phyloP scores from a whole-genome alignment of 305 asterid genomes.

The Fraxinus sp. region DNA sequence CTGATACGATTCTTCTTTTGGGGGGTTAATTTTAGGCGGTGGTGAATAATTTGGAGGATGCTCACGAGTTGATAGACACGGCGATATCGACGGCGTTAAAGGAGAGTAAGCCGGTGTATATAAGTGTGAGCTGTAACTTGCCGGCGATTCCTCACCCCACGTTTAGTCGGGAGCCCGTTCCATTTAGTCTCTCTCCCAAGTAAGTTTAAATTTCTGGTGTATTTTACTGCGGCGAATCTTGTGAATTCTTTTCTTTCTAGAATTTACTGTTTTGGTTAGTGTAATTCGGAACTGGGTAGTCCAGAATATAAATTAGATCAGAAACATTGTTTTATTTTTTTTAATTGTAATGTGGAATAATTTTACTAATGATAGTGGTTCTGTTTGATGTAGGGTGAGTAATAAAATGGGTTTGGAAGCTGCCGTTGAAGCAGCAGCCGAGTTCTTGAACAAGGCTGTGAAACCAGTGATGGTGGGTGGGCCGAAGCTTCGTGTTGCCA shows the following conservation, averaged over 20 bases:
- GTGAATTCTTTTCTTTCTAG: background rate
- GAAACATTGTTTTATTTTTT: background rate
- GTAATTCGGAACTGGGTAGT: background rate
- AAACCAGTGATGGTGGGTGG: slow-evolving; percentile 92
- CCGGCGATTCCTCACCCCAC: slow-evolving; percentile 77
- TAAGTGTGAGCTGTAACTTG: slow-evolving; percentile 74
- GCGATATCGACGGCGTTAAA: slow-evolving; percentile 77
- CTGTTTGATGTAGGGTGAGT: slow-evolving; percentile 44
- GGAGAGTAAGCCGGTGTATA: slow-evolving; percentile 89
- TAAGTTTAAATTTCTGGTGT: slow-evolving; percentile 18
- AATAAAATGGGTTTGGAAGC: slow-evolving; percentile 67
- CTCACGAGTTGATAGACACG: slow-evolving; percentile 75
- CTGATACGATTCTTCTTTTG: background rate
- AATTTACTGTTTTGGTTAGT: background rate
- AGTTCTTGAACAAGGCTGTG: slow-evolving; percentile 75
- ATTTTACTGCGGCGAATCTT: background rate
- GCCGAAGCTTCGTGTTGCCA: slow-evolving; percentile 70
- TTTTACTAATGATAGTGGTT: background rate
- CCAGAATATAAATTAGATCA: background rate
- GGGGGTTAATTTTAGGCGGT: slow-evolving; percentile 53
- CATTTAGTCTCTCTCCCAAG: slow-evolving; percentile 69
- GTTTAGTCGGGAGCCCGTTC: slow-evolving; percentile 75
- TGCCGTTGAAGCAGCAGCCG: slow-evolving; percentile 75
- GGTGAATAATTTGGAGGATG: slow-evolving; percentile 82
- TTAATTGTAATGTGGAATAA: background rate